Evolutionary conservation across 257 asterid genomes (phyloP), one percentile per base, ranked within the genome.

Genomic region (Solanum piurae): DNA sequence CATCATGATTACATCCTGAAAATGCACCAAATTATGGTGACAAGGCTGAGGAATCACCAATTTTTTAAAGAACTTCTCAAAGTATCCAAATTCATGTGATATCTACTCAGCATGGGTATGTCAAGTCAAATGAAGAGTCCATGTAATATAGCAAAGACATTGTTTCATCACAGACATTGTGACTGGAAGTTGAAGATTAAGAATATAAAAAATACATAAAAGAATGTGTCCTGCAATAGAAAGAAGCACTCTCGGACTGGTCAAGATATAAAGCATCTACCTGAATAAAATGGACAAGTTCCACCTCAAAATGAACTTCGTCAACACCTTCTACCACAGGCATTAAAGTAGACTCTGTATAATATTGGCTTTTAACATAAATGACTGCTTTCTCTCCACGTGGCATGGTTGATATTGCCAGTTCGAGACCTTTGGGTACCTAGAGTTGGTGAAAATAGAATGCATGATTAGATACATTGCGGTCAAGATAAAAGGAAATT

Each of bases 381-480:
- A 97, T 94, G 74, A 93, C 92, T 36, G 98, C 96, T 90, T 95
- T 97, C 89, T 97, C 99, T 90, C 98, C 96, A 69, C 94, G 92
- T 84, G 98, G 86, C 99, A 95, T 97, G 76, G 96, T 92, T 86
- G 98, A 95, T 36, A 94, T 95, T 88, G 98, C 99, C 96, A 97
- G 95, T 94, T 97, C 99, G 84, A 97, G 99, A 88, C 99, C 99
- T 89, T 94, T 90, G 49, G 99, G 98, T 84, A 97, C 93, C 99
- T 96, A 89, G 16, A 46, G 83, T 87, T 84, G 46, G 91, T 64
- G 52, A 55, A 11, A 87, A 89, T 42, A 29, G 66, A 85, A 60
- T 20, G 69, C 44, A 58, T 33, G 88, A 69, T 46, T 38, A 84
- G 83, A 77, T 20, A 69, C 84, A 55, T n/a, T 36, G 69, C 12